Evolutionary conservation across 345 rosid species (phyloP).

Genomic region (Gossypium turneri): DNA sequence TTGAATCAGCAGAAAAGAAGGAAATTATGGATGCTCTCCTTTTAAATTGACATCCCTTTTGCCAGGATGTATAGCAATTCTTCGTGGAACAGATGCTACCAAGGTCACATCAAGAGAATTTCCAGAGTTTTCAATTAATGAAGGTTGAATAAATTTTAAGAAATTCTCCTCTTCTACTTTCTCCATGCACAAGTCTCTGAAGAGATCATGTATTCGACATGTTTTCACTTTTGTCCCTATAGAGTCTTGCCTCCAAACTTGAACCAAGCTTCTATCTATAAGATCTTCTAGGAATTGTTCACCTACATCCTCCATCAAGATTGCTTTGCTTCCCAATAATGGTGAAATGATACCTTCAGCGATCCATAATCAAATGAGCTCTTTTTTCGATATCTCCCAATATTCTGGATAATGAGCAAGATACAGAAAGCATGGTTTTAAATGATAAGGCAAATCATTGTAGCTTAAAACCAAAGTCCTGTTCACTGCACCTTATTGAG

Average conservation of each 20-base stretch:
- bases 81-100: background rate
- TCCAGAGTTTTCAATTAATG: background rate
- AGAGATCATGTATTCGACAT: slow-evolving; percentile 18
- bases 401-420: slow-evolving; percentile 23
- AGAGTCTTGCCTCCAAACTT: background rate
- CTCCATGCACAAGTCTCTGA: slow-evolving; percentile 4
- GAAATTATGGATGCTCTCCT: background rate
- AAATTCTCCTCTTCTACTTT: slow-evolving; percentile 11
- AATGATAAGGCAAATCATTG: slow-evolving; percentile 25
- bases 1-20: too few relatives aligned
- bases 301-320: slow-evolving; percentile 20
- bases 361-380: slow-evolving; percentile 22
- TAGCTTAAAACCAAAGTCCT: slow-evolving; percentile 28
- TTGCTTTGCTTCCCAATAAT: background rate
- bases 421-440: slow-evolving; percentile 32
- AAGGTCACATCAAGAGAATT: background rate
- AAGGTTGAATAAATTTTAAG: background rate
- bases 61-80: background rate
- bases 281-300: slow-evolving; percentile 24
- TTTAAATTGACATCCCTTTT: background rate
- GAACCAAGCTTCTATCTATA: slow-evolving; percentile 14
- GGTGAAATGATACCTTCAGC: slow-evolving; percentile 21
- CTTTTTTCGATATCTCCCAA: background rate
- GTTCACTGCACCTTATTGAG: background rate
- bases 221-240: slow-evolving; percentile 17